Evolutionary conservation across 1,139 yeast genomes (phyloP).

Genomic region (Geotrichum macrosporum): DNA sequence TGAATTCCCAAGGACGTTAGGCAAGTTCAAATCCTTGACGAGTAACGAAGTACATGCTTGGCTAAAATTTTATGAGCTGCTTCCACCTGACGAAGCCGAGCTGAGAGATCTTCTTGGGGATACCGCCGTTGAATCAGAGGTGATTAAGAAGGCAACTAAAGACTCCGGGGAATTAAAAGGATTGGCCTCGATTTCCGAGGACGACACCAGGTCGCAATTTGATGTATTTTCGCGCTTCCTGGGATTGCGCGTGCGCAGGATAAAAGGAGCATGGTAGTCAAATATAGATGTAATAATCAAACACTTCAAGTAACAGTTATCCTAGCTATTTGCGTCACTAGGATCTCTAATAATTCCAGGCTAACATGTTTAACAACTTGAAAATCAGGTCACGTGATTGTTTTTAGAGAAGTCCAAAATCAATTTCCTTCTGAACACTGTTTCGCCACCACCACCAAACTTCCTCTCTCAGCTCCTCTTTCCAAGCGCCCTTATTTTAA

Average conservation of each 20-base stretch:
- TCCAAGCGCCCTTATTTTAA: background rate
- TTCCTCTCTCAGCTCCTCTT: background rate
- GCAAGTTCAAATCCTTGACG: constrained; percentile 48
- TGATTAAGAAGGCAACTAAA: constrained; percentile 20
- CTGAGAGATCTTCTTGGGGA: constrained; percentile 30
- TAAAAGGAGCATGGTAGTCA: constrained; percentile 51
- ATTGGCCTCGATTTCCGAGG: constrained; percentile 43
- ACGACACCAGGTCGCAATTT: constrained; percentile 49
- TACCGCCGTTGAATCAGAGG: constrained; percentile 28
- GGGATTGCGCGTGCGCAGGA: constrained; percentile 57
- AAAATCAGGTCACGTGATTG: background rate
- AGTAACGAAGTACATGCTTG: constrained; percentile 48
- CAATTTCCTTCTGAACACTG: background rate
- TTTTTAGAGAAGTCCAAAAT: background rate
- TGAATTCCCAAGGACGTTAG: constrained; percentile 57
- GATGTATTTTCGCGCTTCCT: constrained; percentile 64
- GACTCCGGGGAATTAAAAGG: constrained; percentile 29
- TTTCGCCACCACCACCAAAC: constrained; percentile 15
- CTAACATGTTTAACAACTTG: too few relatives aligned
- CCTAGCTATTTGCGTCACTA: too few relatives aligned
- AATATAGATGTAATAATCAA: too few relatives aligned
- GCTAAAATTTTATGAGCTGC: constrained; percentile 59
- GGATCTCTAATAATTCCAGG: too few relatives aligned
- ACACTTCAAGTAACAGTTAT: too few relatives aligned
- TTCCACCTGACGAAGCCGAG: constrained; percentile 38